Conservation (phyloP, 2,329 filamentous ascomycete species). For the Keithomyces neogunnii region DNA sequence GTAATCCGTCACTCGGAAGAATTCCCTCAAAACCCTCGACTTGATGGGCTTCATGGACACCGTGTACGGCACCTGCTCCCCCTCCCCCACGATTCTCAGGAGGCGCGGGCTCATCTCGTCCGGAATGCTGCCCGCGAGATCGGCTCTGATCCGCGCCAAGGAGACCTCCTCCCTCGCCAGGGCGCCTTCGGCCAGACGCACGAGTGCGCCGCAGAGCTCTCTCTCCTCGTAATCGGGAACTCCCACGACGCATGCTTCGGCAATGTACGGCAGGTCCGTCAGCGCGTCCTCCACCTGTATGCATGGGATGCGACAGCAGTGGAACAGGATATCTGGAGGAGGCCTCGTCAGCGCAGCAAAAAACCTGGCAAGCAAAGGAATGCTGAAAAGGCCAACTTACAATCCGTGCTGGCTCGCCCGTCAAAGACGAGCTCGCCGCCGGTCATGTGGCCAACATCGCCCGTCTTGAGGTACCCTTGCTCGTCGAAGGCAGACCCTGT, state of each 20-base stretch:
- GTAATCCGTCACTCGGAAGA: constrained; percentile 8
- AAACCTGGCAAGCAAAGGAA: not conserved
- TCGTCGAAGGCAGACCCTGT: constrained; percentile 68
- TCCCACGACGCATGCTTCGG: constrained; percentile 12
- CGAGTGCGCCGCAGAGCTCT: constrained; percentile 13
- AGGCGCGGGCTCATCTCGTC: constrained; percentile 11
- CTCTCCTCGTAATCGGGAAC: constrained; percentile 13
- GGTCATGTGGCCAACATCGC: constrained; percentile 70
- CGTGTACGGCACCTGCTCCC: constrained; percentile 12
- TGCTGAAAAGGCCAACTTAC: constrained; percentile 7
- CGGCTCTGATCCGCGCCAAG: constrained; percentile 8
- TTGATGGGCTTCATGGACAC: constrained; percentile 11
- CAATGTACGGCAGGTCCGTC: constrained; percentile 11
- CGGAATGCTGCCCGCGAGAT: constrained; percentile 8
- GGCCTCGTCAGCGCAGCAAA: not conserved
- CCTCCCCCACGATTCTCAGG: constrained; percentile 9
- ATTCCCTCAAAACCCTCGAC: constrained; percentile 7
- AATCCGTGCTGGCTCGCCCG: constrained; percentile 12
- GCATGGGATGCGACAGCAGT: constrained; percentile 7
- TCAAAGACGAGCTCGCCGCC: constrained; percentile 14
- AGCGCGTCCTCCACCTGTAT: constrained; percentile 12
- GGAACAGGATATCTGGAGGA: not conserved
- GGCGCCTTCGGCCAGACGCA: constrained; percentile 7
- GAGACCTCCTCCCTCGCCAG: not conserved
- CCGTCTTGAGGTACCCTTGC: constrained; percentile 88